phyloP scores from a whole-genome alignment of 495 filamentous ascomycete genomes.

The Cercophora newfieldiana region DNA sequence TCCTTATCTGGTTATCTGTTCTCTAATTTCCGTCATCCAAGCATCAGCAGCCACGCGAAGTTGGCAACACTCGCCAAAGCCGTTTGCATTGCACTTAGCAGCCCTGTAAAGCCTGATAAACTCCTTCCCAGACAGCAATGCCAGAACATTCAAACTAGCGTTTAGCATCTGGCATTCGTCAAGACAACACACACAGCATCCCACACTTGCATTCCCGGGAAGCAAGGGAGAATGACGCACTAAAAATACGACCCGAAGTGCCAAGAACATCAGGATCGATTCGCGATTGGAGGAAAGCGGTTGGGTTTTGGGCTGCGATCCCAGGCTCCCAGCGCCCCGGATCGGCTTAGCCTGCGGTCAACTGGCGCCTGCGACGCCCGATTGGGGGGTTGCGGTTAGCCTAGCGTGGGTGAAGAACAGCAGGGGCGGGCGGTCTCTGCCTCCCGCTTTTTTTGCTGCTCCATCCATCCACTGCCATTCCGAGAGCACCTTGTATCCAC shows the following conservation, averaged over 20 bases:
- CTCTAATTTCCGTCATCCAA: not conserved
- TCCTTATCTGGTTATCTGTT: not conserved
- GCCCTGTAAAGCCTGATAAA: too few species aligned
- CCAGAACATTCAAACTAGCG: not conserved
- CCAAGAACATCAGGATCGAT: not conserved
- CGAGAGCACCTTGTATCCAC: slow-evolving; percentile 12
- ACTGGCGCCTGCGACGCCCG: not conserved
- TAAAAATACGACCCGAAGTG: slow-evolving; percentile 12
- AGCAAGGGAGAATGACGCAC: not conserved
- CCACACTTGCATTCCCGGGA: not conserved
- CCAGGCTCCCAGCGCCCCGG: slow-evolving; percentile 23
- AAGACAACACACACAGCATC: not conserved
- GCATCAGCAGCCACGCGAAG: not conserved
- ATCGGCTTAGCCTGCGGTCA: slow-evolving; percentile 23
- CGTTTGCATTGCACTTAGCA: not conserved
- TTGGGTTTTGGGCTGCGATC: not conserved
- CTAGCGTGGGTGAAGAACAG: not conserved
- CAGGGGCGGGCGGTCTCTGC: not conserved
- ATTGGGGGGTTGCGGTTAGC: slow-evolving; percentile 9
- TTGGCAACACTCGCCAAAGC: not conserved
- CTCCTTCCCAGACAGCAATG: not conserved
- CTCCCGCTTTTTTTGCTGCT: slow-evolving; percentile 9
- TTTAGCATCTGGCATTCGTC: not conserved
- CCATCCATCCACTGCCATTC: not conserved
- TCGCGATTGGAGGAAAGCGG: not conserved